Evolutionary conservation across 1,139 yeast species (phyloP).

Genomic region (Magnusiomyces magnusii): DNA sequence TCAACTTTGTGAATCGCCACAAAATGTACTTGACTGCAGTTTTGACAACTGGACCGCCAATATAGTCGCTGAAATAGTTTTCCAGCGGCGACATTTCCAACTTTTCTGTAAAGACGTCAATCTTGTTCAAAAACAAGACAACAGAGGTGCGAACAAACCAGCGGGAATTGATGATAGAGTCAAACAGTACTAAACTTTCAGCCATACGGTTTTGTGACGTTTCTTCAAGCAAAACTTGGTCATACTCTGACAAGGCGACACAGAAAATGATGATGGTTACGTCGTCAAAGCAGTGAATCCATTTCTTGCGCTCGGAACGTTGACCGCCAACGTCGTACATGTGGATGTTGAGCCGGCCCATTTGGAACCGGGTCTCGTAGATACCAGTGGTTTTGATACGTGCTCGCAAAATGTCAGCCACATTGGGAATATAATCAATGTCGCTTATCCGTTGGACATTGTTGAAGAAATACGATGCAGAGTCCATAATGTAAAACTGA

Average conservation of each 20-base stretch:
- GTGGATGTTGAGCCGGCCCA: conserved; percentile 71
- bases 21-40: conserved; percentile 89
- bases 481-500: conserved; percentile 78
- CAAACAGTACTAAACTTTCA: conserved; percentile 78
- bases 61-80: conserved; percentile 79
- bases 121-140: conserved; percentile 78
- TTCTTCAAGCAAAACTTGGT: conserved; percentile 78
- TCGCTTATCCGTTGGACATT: conserved; percentile 57
- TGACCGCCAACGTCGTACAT: conserved; percentile 95
- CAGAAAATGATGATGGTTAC: conserved; percentile 86
- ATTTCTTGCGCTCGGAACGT: conserved; percentile 83
- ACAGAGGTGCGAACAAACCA: conserved; percentile 89
- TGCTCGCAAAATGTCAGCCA: conserved; percentile 72
- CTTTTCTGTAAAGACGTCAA: conserved; percentile 84
- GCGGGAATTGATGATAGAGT: conserved; percentile 82
- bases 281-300: conserved; percentile 94
- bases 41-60: conserved; percentile 80
- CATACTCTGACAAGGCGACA: conserved; percentile 85
- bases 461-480: conserved; percentile 72
- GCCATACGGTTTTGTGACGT: conserved; percentile 64
- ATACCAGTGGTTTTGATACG: conserved; percentile 93
- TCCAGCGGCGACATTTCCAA: conserved; percentile 75
- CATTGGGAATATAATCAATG: conserved; percentile 60
- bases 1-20: conserved; percentile 84
- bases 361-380: conserved; percentile 69